Evolutionary conservation across 179 eudicot species (phyloP).

Genomic region (Carnegiea gigantea): DNA sequence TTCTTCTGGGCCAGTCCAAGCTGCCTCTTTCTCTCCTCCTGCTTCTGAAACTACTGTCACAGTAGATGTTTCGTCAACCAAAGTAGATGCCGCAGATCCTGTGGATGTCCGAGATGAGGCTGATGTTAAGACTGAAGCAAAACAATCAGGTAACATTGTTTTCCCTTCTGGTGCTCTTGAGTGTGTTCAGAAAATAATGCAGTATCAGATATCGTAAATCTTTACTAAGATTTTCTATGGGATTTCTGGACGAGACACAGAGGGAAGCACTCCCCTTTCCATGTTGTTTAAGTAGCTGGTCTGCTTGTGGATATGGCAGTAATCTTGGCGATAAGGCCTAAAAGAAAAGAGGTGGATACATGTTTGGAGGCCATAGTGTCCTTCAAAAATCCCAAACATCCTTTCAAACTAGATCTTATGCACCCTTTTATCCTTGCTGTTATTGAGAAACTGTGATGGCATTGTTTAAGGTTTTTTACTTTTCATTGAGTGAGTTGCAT

Average conservation of each 20-base stretch:
- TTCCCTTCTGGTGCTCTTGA: constrained; percentile 7
- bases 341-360: not conserved
- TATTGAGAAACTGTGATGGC: no score
- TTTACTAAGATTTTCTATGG: no score
- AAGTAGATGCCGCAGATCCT: constrained; percentile 47
- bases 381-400: not conserved
- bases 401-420: constrained; percentile 6
- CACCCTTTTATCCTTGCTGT: not conserved
- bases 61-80: constrained; percentile 51
- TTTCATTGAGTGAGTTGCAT: not conserved
- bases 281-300: not conserved
- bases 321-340: not conserved
- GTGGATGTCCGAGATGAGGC: constrained; percentile 39
- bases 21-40: constrained; percentile 37
- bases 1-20: constrained; percentile 18
- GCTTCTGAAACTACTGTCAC: constrained; percentile 49
- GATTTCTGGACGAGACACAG: no score
- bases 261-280: no score
- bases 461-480: not conserved
- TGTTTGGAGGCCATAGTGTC: not conserved
- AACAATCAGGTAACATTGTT: constrained; percentile 50
- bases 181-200: not conserved
- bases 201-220: not conserved
- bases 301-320: not conserved
- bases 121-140: constrained; percentile 48